phyloP scores from a whole-genome alignment of 208 protist genomes.

The Wallacemonas sp. region DNA sequence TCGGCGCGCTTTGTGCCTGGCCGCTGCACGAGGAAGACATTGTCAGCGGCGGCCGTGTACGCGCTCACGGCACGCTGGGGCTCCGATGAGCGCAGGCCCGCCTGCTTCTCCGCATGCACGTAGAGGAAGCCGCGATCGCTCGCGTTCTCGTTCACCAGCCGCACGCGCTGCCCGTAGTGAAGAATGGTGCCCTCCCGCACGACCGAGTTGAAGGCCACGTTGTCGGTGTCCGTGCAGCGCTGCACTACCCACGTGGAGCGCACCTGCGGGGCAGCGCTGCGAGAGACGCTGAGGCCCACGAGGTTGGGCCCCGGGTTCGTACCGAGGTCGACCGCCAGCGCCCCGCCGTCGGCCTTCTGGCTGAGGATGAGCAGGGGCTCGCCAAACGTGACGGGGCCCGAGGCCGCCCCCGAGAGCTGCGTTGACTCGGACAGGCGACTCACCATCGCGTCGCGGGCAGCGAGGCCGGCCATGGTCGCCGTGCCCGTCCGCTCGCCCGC shows the following conservation, averaged over 20 bases:
- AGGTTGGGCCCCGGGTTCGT: conserved; percentile 22
- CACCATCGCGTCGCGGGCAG: conserved; percentile 14
- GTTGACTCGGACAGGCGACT: conserved; percentile 36
- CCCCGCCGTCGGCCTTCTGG: conserved; percentile 32
- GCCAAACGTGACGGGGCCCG: conserved; percentile 55
- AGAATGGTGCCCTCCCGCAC: conserved; percentile 47
- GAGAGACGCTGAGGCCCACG: conserved; percentile 26
- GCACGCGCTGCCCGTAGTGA: conserved; percentile 89
- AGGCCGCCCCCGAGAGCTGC: conserved; percentile 20
- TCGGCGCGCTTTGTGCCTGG: conserved; percentile 51
- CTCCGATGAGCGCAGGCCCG: conserved; percentile 47
- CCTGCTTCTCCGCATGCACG: conserved; percentile 56
- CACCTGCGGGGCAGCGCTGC: conserved; percentile 34
- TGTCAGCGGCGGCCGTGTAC: conserved; percentile 54
- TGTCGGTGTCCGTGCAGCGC: conserved; percentile 71
- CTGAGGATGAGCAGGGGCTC: conserved; percentile 56
- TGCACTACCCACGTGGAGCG: conserved; percentile 77
- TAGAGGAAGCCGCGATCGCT: conserved; percentile 65
- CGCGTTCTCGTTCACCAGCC: conserved; percentile 70
- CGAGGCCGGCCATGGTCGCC: conserved; percentile 7
- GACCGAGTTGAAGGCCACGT: conserved; percentile 54
- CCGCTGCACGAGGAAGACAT: conserved; percentile 68
- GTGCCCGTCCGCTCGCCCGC: conserved; percentile 4
- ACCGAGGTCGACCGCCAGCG: conserved; percentile 59
- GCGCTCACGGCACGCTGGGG: conserved; percentile 48